Conservation (phyloP, 208 protist genomes). For the Leishmania tropica region DNA sequence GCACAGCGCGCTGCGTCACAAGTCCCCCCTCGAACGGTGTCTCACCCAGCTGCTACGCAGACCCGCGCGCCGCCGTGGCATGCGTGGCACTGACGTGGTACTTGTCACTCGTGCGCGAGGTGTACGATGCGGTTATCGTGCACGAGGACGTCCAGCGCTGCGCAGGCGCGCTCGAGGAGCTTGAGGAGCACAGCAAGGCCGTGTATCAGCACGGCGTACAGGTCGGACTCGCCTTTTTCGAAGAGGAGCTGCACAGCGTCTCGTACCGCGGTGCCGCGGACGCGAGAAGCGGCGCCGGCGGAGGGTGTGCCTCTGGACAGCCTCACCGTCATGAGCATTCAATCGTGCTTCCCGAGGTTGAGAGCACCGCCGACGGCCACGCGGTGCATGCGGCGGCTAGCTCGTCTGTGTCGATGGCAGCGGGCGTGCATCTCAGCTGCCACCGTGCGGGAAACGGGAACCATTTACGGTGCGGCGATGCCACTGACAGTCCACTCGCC, state of each 20-base stretch:
- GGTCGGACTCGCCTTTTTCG: slow-evolving; percentile 17
- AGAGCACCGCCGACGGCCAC: neutral
- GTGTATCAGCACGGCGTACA: slow-evolving; percentile 44
- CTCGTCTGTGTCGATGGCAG: neutral
- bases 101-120: slow-evolving; percentile 44
- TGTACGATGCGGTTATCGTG: slow-evolving; percentile 51
- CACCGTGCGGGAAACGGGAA: neutral
- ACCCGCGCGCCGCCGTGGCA: slow-evolving; percentile 29
- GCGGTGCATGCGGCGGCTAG: neutral
- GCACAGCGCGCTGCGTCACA: slow-evolving; percentile 8
- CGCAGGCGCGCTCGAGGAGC: slow-evolving; percentile 43
- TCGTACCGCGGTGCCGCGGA: neutral
- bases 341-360: slow-evolving; percentile 14
- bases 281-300: neutral
- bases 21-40: slow-evolving; percentile 17
- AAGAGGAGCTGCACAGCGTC: slow-evolving; percentile 8
- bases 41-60: slow-evolving; percentile 31
- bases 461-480: slow-evolving; percentile 11
- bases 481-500: neutral
- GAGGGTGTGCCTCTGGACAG: neutral
- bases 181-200: slow-evolving; percentile 33
- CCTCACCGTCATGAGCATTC: neutral
- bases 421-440: neutral
- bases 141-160: slow-evolving; percentile 52
- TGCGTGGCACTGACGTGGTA: slow-evolving; percentile 68